Percentiles rank a stretch among this genome's conserved stretches.
phyloP scores from a whole-genome alignment of 306 rosid species.

The Cicer bijugum region DNA sequence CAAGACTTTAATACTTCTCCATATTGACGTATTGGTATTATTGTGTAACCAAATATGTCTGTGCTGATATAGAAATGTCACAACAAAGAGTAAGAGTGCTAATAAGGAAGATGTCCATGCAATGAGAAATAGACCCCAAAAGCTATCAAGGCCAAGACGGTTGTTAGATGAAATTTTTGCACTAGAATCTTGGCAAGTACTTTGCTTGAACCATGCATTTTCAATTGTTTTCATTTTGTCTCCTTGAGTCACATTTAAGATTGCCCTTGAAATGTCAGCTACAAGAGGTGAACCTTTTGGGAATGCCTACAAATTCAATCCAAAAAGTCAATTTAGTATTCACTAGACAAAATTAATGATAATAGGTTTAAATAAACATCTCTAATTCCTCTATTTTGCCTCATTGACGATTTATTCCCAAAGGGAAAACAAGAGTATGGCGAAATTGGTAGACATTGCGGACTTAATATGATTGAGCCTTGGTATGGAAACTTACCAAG shows the following conservation, averaged over 20 bases:
- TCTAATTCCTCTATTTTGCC: not conserved
- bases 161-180: constrained; percentile 41
- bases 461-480: not conserved
- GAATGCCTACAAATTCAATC: constrained; percentile 38
- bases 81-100: constrained; percentile 43
- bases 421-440: too few relatives aligned
- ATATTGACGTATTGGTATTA: constrained; percentile 33
- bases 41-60: constrained; percentile 28
- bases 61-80: constrained; percentile 44
- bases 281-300: constrained; percentile 58
- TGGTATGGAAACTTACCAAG: not conserved
- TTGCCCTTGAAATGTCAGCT: constrained; percentile 59
- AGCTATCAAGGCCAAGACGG: constrained; percentile 59
- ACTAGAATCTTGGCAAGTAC: constrained; percentile 42
- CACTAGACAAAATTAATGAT: not conserved
- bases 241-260: constrained; percentile 61
- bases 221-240: constrained; percentile 54
- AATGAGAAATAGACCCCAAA: constrained; percentile 65
- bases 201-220: constrained; percentile 49
- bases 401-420: too few relatives aligned
- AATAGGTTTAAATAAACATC: too few relatives aligned
- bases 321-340: not conserved
- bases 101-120: constrained; percentile 45
- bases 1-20: constrained; percentile 42
- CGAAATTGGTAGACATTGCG: not conserved